phyloP scores from a whole-genome alignment of 805 yeast species.

The Jamesozyma lodderae region DNA sequence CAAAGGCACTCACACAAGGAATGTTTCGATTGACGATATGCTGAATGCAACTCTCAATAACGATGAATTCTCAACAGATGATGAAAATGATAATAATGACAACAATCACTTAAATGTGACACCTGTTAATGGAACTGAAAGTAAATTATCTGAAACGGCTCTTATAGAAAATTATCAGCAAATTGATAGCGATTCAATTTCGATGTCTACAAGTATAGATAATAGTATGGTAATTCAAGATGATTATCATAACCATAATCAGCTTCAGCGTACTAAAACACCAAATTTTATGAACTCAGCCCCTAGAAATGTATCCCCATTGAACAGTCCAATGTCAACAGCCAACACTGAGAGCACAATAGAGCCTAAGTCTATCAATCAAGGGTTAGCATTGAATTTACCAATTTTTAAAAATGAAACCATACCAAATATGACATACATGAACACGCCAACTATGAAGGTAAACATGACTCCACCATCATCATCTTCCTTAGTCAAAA shows the following conservation, averaged over 20 bases:
- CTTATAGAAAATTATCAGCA: background rate
- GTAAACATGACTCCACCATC: background rate
- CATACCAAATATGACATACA: background rate
- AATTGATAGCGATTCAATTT: background rate
- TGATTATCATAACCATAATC: background rate
- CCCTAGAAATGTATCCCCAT: background rate
- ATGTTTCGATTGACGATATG: conserved; percentile 18
- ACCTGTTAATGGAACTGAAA: no score
- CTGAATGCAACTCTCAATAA: conserved; percentile 17
- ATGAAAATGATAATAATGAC: conserved; percentile 1
- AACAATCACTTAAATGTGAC: background rate
- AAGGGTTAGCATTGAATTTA: conserved; percentile 2
- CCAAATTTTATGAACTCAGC: conserved; percentile 1
- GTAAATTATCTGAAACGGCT: background rate
- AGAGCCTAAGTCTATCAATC: background rate
- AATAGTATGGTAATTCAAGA: background rate
- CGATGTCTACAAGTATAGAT: background rate
- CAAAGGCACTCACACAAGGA: conserved; percentile 14
- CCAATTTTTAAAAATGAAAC: background rate
- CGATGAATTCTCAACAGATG: conserved; percentile 6
- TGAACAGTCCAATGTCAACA: conserved; percentile 1
- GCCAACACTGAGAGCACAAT: background rate
- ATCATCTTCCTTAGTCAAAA: background rate
- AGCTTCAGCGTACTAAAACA: background rate
- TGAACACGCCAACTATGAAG: background rate